A percentile compares a stretch with the other conserved stretches of the same genome.
These are phyloP conservation scores for Thelonectria discophora DNA, from an alignment of 2,329 filamentous ascomycete species.

Conservation along the genomic window DNA sequence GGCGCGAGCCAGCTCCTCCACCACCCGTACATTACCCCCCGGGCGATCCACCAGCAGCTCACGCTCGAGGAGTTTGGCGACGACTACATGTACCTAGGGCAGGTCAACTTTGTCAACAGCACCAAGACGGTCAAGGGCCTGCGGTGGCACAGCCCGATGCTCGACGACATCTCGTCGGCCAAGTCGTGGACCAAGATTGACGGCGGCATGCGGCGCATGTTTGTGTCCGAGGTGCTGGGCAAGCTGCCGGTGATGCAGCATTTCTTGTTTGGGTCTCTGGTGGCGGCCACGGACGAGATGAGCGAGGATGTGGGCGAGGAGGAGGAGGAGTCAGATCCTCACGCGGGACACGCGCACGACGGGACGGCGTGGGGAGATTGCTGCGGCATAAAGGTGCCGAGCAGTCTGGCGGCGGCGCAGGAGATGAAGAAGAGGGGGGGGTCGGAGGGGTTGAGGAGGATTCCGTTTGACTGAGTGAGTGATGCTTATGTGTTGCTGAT, in stretches of 20 bases:
- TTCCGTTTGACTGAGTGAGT: conserved; percentile 77
- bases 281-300: conserved; percentile 86
- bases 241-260: conserved; percentile 99
- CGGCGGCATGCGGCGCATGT: conserved; percentile 96
- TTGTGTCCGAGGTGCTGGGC: conserved; percentile 87
- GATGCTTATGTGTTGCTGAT: neutral
- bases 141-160: conserved; percentile 97
- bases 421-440: conserved; percentile 82
- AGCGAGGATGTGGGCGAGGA: conserved; percentile 63
- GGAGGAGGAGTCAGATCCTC: conserved; percentile 66
- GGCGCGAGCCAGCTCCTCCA: conserved; percentile 89
- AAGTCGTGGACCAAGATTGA: conserved; percentile 94
- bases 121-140: conserved; percentile 96
- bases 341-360: conserved; percentile 70
- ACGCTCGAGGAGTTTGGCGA: conserved; percentile 85
- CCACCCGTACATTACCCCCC: conserved; percentile 81
- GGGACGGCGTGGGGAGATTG: conserved; percentile 89
- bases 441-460: conserved; percentile 70
- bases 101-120: conserved; percentile 92
- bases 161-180: conserved; percentile 93
- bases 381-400: conserved; percentile 97
- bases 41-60: conserved; percentile 86
- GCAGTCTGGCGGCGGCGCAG: conserved; percentile 87
- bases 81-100: conserved; percentile 90
- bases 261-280: conserved; percentile 88